A percentile compares a stretch with the other conserved stretches of the same genome.
These are phyloP conservation scores for Gillenia trifoliata DNA, from an alignment of 306 rosid genomes.

Conservation along the genomic window DNA sequence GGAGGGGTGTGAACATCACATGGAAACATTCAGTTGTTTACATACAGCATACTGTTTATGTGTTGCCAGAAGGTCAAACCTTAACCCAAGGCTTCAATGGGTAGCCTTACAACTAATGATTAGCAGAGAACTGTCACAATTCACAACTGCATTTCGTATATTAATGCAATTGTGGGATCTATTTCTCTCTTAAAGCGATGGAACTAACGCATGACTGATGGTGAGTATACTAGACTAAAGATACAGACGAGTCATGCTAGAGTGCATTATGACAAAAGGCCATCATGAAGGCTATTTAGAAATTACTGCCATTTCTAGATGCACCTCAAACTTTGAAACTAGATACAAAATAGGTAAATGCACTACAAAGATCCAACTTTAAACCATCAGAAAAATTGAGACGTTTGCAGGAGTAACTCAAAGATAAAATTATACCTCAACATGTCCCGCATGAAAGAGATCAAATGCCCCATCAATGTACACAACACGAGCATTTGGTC, in stretches of 20 bases:
- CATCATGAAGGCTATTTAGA: background rate
- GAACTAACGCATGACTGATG: background rate
- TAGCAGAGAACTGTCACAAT: background rate
- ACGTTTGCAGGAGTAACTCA: background rate
- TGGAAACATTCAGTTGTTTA: background rate
- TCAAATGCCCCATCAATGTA: slow-evolving; percentile 99
- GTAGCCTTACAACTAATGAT: background rate
- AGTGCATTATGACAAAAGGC: background rate
- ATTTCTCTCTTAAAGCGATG: background rate
- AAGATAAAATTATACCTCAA: slow-evolving; percentile 48
- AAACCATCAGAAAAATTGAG: background rate
- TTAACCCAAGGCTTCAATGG: background rate
- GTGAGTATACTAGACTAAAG: background rate
- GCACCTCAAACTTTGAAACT: background rate
- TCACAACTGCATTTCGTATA: background rate
- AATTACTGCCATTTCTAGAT: background rate
- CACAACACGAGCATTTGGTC: slow-evolving; percentile 87
- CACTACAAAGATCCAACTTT: background rate
- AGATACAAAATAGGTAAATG: background rate
- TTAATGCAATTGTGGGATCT: background rate
- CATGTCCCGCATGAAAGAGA: slow-evolving; percentile 98
- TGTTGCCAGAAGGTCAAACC: background rate
- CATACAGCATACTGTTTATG: background rate
- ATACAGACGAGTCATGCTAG: background rate
- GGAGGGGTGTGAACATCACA: background rate